Conservation (phyloP, 2,329 filamentous ascomycete genomes). For the Cladobotryum protrusum region DNA sequence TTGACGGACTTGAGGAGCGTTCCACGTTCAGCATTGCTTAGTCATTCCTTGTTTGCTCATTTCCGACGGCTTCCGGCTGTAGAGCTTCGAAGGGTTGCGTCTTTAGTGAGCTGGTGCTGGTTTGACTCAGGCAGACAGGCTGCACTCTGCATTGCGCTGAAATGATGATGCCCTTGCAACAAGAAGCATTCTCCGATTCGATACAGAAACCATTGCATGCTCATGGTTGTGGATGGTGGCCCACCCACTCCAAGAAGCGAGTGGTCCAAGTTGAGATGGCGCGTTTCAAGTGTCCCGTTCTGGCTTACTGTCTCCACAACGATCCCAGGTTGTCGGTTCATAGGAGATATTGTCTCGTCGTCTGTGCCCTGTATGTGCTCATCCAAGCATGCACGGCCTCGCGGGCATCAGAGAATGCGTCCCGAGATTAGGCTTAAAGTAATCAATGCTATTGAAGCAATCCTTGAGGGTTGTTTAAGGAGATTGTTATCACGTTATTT, state of each 20-base stretch:
- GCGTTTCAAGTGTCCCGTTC: slow-evolving; percentile 16
- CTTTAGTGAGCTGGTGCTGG: not conserved
- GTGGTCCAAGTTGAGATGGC: slow-evolving; percentile 13
- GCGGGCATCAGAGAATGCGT: too few species aligned
- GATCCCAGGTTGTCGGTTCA: slow-evolving; percentile 8
- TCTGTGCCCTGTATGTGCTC: too few species aligned
- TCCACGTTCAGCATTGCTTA: too few species aligned
- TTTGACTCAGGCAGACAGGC: not conserved
- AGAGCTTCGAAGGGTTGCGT: not conserved
- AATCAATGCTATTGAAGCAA: too few species aligned
- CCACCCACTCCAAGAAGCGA: slow-evolving; percentile 10
- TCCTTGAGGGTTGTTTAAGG: too few species aligned
- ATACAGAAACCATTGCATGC: not conserved
- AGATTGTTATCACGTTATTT: too few species aligned
- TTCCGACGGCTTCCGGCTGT: too few species aligned
- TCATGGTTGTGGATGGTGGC: slow-evolving; percentile 3
- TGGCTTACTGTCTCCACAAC: slow-evolving; percentile 8
- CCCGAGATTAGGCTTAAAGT: too few species aligned
- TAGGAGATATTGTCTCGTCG: not conserved
- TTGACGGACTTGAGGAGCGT: too few species aligned
- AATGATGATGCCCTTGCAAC: not conserved
- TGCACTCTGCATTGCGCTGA: not conserved
- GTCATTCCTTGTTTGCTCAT: too few species aligned
- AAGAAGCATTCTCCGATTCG: slow-evolving; percentile 3
- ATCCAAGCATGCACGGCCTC: too few species aligned